A percentile compares a stretch with the other conserved stretches of the same genome.
Evolutionary conservation across 2,329 filamentous ascomycete species (phyloP).

Genomic region (Aspergillus sp.): DNA sequence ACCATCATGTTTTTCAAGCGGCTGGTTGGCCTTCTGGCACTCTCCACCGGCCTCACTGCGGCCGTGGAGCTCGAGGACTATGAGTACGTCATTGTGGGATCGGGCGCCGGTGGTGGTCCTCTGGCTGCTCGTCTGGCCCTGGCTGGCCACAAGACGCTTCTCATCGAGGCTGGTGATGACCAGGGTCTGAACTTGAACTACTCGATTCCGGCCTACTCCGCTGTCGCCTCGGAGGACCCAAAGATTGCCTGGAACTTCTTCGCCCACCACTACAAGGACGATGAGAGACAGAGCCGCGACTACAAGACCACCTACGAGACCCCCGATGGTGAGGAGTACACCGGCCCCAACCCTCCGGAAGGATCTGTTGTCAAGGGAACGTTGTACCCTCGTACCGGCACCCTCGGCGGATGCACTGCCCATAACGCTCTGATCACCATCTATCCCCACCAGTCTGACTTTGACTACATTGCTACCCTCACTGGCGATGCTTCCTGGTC

Average conservation of each 20-base stretch:
- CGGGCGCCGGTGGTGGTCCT: conserved; percentile 36
- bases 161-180: conserved; percentile 40
- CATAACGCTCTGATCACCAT: conserved; percentile 62
- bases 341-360: conserved; percentile 52
- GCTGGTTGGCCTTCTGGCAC: conserved; percentile 5
- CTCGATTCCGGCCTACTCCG: conserved; percentile 27
- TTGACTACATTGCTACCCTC: conserved; percentile 54
- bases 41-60: conserved; percentile 4
- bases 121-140: conserved; percentile 35
- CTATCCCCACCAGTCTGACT: conserved; percentile 60
- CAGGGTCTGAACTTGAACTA: conserved; percentile 29
- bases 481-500: conserved; percentile 62
- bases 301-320: conserved; percentile 42
- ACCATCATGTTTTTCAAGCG: conserved; percentile 1
- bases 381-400: conserved; percentile 57
- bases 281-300: conserved; percentile 26
- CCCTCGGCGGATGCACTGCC: conserved; percentile 57
- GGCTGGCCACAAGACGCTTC: conserved; percentile 32
- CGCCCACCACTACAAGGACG: conserved; percentile 33
- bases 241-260: conserved; percentile 34
- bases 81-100: conserved; percentile 40
- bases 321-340: conserved; percentile 51
- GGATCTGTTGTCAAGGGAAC: conserved; percentile 54
- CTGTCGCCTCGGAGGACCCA: conserved; percentile 28
- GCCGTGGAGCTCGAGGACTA: conserved; percentile 28